Conservation (phyloP, 306 rosid species). For the Mimosa bimucronata region DNA sequence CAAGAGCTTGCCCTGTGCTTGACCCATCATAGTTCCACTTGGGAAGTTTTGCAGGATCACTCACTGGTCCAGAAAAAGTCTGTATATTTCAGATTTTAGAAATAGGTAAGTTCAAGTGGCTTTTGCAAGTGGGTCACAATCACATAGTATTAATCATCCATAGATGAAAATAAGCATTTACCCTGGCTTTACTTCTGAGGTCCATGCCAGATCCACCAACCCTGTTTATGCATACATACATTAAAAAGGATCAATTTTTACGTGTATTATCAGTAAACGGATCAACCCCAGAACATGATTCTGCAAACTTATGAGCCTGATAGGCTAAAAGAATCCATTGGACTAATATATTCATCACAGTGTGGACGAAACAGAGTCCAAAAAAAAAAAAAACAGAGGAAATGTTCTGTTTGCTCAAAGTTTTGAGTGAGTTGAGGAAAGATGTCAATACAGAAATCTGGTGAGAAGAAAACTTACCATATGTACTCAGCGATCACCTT, state of each 20-base stretch:
- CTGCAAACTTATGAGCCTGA: neutral
- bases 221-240: slow-evolving; percentile 42
- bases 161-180: slow-evolving; percentile 14
- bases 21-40: slow-evolving; percentile 75
- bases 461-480: slow-evolving; percentile 52
- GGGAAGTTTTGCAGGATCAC: slow-evolving; percentile 69
- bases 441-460: neutral
- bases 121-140: neutral
- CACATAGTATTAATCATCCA: neutral
- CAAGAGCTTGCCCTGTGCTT: slow-evolving; percentile 76
- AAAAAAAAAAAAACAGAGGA: neutral
- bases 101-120: neutral
- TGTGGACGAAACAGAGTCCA: neutral
- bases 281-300: slow-evolving; percentile 29
- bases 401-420: slow-evolving; percentile 32
- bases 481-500: slow-evolving; percentile 71
- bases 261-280: neutral
- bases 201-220: slow-evolving; percentile 79
- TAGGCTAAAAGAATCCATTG: neutral
- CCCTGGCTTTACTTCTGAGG: slow-evolving; percentile 74
- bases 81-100: slow-evolving; percentile 17
- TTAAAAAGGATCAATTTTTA: slow-evolving; percentile 4
- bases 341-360: neutral
- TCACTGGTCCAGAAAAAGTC: slow-evolving; percentile 65
- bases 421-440: neutral